phyloP scores from a whole-genome alignment of 352 stramenopile genomes.

The Globisporangium spiculum region DNA sequence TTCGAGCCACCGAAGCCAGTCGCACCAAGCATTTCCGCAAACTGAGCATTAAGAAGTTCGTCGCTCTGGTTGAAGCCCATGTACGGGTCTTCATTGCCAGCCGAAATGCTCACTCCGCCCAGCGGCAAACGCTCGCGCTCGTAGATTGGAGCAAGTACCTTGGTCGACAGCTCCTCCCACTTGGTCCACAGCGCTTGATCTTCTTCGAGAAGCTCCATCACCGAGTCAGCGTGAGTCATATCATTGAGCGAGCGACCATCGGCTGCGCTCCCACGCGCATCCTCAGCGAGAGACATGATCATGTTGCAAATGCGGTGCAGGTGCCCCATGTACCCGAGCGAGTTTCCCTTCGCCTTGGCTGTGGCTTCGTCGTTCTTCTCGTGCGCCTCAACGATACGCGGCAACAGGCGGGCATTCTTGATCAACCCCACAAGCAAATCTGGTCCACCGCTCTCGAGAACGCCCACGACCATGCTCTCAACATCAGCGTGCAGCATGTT shows the following conservation, averaged over 20 bases:
- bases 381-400: conserved; percentile 74
- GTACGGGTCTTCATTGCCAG: conserved; percentile 65
- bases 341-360: conserved; percentile 56
- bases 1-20: conserved; percentile 57
- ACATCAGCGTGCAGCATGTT: conserved; percentile 88
- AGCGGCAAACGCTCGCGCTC: conserved; percentile 75
- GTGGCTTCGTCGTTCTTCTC: conserved; percentile 73
- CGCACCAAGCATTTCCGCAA: conserved; percentile 78
- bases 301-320: conserved; percentile 86
- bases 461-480: conserved; percentile 82
- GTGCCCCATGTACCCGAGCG: conserved; percentile 78
- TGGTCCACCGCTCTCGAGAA: conserved; percentile 76
- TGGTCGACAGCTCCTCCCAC: conserved; percentile 75
- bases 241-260: conserved; percentile 73
- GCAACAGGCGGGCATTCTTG: conserved; percentile 63
- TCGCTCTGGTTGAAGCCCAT: conserved; percentile 74
- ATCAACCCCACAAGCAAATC: conserved; percentile 76
- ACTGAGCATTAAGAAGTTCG: conserved; percentile 76
- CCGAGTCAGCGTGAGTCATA: conserved; percentile 80
- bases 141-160: conserved; percentile 70
- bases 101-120: conserved; percentile 58
- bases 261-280: conserved; percentile 58
- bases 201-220: conserved; percentile 79
- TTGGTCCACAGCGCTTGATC: conserved; percentile 71
- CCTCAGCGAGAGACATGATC: conserved; percentile 78